Evolutionary conservation across 148 eudicot species (phyloP).

Genomic region (Arctostaphylos glauca): DNA sequence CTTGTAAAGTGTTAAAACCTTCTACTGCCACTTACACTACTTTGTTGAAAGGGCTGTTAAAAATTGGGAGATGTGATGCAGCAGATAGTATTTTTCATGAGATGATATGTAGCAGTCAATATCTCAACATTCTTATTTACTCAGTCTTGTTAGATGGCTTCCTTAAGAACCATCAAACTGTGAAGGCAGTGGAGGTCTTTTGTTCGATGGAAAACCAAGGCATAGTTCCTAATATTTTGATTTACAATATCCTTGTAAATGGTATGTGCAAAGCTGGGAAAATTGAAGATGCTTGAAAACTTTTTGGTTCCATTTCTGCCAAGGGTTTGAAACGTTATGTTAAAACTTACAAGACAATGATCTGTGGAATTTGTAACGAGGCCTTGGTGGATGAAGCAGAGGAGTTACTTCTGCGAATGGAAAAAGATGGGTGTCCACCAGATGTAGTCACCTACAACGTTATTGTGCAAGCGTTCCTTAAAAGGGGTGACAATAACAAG

Average conservation of each 20-base stretch:
- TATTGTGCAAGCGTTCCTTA: too few relatives aligned
- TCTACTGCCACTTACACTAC: too few relatives aligned
- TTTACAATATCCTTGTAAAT: neutral
- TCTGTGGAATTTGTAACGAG: too few relatives aligned
- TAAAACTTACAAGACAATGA: too few relatives aligned
- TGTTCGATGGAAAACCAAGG: neutral
- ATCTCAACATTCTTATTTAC: neutral
- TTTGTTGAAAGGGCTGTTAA: too few relatives aligned
- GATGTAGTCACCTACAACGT: too few relatives aligned
- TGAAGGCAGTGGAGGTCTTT: neutral
- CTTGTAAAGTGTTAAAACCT: conserved; percentile 14
- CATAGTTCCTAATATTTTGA: neutral
- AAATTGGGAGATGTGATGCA: neutral
- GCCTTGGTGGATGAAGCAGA: neutral
- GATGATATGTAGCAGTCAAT: neutral
- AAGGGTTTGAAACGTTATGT: too few relatives aligned
- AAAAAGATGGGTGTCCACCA: too few relatives aligned
- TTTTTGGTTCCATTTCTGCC: too few relatives aligned
- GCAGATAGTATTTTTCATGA: neutral
- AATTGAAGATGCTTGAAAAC: too few relatives aligned
- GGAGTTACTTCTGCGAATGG: neutral
- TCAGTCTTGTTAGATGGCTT: neutral
- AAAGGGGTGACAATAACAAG: too few relatives aligned
- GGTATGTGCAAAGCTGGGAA: neutral
- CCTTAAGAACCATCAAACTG: neutral